phyloP scores from a whole-genome alignment of 441 rosid genomes.

The Sinapis alba region DNA sequence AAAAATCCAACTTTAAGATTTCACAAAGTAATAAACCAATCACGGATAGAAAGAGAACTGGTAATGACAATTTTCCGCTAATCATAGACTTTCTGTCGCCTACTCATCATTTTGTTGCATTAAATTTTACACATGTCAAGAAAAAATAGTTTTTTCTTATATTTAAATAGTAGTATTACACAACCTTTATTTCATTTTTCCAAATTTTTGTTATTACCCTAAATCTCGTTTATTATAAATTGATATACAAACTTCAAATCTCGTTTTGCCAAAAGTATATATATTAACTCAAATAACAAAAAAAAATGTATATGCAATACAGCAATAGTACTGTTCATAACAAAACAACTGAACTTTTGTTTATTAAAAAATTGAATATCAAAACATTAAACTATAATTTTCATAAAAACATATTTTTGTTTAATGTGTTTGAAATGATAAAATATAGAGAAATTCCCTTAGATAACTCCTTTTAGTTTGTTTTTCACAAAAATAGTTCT shows the following conservation, averaged over 20 bases:
- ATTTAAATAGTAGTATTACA: neutral
- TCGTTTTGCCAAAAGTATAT: neutral
- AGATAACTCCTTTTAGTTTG: too few relatives aligned
- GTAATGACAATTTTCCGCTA: constrained; percentile 19
- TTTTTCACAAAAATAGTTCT: too few relatives aligned
- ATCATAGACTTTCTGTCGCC: constrained; percentile 34
- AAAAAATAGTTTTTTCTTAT: neutral
- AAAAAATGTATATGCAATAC: neutral
- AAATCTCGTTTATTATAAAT: neutral
- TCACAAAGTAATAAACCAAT: neutral
- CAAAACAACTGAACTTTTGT: neutral
- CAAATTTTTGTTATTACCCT: neutral
- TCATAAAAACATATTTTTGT: neutral
- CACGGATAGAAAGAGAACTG: neutral
- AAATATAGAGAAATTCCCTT: too few relatives aligned
- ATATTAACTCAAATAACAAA: neutral
- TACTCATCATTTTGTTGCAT: constrained; percentile 7
- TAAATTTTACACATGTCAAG: constrained; percentile 3
- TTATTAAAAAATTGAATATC: neutral
- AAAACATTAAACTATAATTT: neutral
- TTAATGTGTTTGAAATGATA: neutral
- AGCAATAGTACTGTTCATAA: neutral
- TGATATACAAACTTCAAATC: neutral
- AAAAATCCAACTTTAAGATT: neutral
- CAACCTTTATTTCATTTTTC: neutral